These are phyloP conservation scores for Cyclotella cryptica DNA, from an alignment of 108 stramenopile genomes.

Conservation along the genomic window DNA sequence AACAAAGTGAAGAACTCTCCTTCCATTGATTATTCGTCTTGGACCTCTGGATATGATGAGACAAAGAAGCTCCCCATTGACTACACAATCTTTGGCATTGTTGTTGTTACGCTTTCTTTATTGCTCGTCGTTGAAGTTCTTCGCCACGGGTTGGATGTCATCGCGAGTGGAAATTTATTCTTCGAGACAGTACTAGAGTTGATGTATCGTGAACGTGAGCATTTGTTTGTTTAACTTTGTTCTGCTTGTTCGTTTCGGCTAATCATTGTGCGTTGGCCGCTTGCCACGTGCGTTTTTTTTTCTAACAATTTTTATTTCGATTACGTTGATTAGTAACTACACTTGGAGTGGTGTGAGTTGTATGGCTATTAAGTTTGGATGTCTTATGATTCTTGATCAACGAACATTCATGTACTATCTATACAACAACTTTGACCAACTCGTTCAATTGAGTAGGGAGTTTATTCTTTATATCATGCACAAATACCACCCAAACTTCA, in stretches of 20 bases:
- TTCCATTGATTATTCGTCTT: too few relatives aligned
- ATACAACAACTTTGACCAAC: neutral
- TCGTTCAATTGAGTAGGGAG: constrained; percentile 37
- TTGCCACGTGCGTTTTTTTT: too few relatives aligned
- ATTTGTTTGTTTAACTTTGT: too few relatives aligned
- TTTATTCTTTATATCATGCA: constrained; percentile 70
- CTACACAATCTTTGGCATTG: constrained; percentile 66
- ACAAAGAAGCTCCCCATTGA: constrained; percentile 43
- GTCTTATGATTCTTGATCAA: neutral
- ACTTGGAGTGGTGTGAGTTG: constrained; percentile 53
- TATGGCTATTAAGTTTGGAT: neutral
- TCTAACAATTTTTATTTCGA: neutral
- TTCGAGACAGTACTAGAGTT: constrained; percentile 74
- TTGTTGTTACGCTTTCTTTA: constrained; percentile 69
- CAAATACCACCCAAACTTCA: constrained; percentile 59
- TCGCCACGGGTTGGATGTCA: constrained; percentile 70
- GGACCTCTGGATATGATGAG: too few relatives aligned
- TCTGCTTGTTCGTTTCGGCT: too few relatives aligned
- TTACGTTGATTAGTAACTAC: constrained; percentile 27
- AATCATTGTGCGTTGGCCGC: too few relatives aligned
- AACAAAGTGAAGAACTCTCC: too few relatives aligned
- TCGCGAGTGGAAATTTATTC: constrained; percentile 70
- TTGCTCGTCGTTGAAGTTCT: constrained; percentile 74
- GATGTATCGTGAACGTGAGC: constrained; percentile 84
- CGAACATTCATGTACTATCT: too few relatives aligned